These are phyloP conservation scores for Hypoxylon cercidicola DNA, from an alignment of 495 filamentous ascomycete species.

Conservation along the genomic window DNA sequence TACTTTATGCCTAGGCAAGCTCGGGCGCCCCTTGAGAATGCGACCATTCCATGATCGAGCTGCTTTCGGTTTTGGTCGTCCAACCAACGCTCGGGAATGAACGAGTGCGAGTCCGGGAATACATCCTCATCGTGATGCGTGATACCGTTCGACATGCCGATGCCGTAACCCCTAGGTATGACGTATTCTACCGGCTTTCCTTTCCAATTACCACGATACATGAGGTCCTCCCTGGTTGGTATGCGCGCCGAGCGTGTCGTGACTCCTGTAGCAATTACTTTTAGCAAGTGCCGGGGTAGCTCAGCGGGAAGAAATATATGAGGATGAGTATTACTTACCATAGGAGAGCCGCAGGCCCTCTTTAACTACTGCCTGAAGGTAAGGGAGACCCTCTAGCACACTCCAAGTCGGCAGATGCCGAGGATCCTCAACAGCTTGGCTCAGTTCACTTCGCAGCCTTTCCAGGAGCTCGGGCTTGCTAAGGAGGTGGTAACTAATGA, in stretches of 20 bases:
- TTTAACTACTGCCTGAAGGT: slow-evolving; percentile 53
- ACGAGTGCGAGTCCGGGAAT: slow-evolving; percentile 24
- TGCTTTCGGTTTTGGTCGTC: slow-evolving; percentile 3
- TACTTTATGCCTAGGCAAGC: slow-evolving; percentile 30
- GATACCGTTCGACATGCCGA: slow-evolving; percentile 51
- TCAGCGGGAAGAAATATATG: background rate
- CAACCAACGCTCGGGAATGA: slow-evolving; percentile 24
- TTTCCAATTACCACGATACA: slow-evolving; percentile 51
- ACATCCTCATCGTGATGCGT: slow-evolving; percentile 19
- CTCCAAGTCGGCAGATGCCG: slow-evolving; percentile 39
- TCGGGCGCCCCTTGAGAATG: slow-evolving; percentile 25
- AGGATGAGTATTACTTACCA: slow-evolving; percentile 41
- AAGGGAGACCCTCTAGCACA: slow-evolving; percentile 56
- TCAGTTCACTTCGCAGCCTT: slow-evolving; percentile 50
- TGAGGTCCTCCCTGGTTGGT: slow-evolving; percentile 46
- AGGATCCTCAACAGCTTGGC: slow-evolving; percentile 30
- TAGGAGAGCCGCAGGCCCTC: slow-evolving; percentile 58
- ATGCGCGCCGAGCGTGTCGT: slow-evolving; percentile 45
- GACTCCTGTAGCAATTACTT: slow-evolving; percentile 34
- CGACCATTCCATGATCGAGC: slow-evolving; percentile 10
- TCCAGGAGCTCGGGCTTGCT: slow-evolving; percentile 44
- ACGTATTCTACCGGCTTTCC: slow-evolving; percentile 34
- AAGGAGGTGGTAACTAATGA: slow-evolving; percentile 54
- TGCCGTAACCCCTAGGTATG: slow-evolving; percentile 46
- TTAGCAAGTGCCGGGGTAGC: background rate